Conservation (phyloP, 305 asterid genomes). For the Solanum hybrid region DNA sequence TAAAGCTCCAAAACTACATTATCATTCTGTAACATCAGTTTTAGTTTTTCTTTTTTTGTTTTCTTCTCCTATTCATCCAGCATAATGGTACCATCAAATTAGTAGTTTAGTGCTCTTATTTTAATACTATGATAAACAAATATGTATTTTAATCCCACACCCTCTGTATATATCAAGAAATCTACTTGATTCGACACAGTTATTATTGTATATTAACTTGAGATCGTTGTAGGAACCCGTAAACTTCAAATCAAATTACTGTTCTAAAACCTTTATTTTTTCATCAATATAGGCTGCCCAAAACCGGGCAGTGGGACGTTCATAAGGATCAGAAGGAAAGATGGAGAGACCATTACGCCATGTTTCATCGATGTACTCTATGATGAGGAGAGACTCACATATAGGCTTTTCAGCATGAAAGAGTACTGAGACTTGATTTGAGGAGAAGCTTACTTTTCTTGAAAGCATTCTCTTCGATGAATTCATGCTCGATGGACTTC, state of each 20-base stretch:
- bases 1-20: background rate
- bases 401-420: constrained; percentile 12
- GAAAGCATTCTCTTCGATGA: constrained; percentile 1
- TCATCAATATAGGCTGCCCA: constrained; percentile 21
- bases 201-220: no score
- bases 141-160: no score
- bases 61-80: no score
- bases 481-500: background rate
- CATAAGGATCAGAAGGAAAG: constrained; percentile 15
- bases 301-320: constrained; percentile 11
- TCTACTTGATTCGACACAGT: no score
- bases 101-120: no score
- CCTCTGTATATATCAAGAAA: no score
- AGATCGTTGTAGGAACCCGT: background rate
- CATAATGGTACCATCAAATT: no score
- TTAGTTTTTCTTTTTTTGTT: background rate
- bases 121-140: no score
- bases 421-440: constrained; percentile 18
- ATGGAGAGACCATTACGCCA: constrained; percentile 8
- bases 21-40: background rate
- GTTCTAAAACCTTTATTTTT: background rate
- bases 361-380: constrained; percentile 11
- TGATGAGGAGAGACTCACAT: constrained; percentile 17
- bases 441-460: constrained; percentile 28
- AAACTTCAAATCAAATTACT: background rate